Evolutionary conservation across 257 asterid genomes (phyloP).

Genomic region (Primulina tabacum): DNA sequence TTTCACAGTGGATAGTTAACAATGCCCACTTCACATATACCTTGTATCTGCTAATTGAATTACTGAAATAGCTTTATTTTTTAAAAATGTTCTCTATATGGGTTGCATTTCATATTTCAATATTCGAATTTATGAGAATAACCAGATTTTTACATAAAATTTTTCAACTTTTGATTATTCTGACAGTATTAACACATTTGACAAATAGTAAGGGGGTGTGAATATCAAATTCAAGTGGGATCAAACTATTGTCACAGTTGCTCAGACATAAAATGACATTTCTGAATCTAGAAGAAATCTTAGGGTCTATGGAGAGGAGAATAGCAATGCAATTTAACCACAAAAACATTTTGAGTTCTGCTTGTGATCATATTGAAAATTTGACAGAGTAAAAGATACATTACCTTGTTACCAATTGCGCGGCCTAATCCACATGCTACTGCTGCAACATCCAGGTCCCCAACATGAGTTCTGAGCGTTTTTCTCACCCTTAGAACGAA

Average conservation of each 20-base stretch:
- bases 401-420: conserved; percentile 94
- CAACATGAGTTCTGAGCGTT: conserved; percentile 64
- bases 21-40: not conserved
- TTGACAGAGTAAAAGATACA: not conserved
- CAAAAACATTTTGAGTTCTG: not conserved
- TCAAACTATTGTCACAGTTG: not conserved
- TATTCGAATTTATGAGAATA: not conserved
- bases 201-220: not conserved
- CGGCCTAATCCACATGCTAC: conserved; percentile 97
- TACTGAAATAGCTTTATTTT: too few relatives aligned
- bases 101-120: too few relatives aligned
- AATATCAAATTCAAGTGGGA: not conserved
- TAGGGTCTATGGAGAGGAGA: not conserved
- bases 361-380: not conserved
- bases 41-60: not conserved
- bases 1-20: too few relatives aligned
- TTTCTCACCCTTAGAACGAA: conserved; percentile 70
- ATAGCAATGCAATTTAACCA: too few relatives aligned
- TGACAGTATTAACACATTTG: too few relatives aligned
- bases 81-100: not conserved
- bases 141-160: not conserved
- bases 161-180: not conserved
- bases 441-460: conserved; percentile 87
- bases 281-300: not conserved
- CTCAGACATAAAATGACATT: too few relatives aligned